Evolutionary conservation across 768 basidiomycete genomes (phyloP).

Genomic region (Dictyophora rubrovolvata): DNA sequence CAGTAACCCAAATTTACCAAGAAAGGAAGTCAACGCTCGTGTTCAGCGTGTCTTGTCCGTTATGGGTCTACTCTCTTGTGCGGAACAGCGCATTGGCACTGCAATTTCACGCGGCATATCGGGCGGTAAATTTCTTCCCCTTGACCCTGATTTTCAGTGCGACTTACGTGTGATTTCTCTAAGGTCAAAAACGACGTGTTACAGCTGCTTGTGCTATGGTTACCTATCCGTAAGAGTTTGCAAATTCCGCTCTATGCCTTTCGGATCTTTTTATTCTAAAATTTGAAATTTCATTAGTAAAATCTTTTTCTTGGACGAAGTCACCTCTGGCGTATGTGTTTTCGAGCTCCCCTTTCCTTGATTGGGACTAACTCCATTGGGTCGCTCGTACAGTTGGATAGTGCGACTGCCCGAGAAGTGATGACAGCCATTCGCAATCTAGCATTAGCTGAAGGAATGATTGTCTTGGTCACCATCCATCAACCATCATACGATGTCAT

Average conservation of each 20-base stretch:
- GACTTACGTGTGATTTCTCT: conserved; percentile 26
- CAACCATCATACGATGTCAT: conserved; percentile 56
- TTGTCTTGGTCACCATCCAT: conserved; percentile 58
- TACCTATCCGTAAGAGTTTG: conserved; percentile 30
- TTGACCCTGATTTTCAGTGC: background rate
- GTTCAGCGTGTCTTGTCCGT: conserved; percentile 35
- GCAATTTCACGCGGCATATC: conserved; percentile 50
- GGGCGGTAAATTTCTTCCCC: conserved; percentile 23
- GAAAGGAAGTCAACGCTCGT: conserved; percentile 25
- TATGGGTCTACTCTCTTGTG: conserved; percentile 39
- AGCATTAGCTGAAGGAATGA: conserved; percentile 37
- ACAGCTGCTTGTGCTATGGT: conserved; percentile 53
- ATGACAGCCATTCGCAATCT: conserved; percentile 32
- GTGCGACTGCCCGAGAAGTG: conserved; percentile 27
- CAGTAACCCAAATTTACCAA: conserved; percentile 12
- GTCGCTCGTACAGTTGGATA: conserved; percentile 25
- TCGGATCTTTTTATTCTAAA: background rate
- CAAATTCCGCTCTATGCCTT: background rate
- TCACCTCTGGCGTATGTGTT: conserved; percentile 34
- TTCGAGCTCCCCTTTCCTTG: background rate
- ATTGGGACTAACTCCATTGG: background rate
- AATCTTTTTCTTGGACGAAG: conserved; percentile 54
- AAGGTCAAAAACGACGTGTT: conserved; percentile 50
- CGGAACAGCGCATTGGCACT: conserved; percentile 45
- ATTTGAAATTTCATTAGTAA: conserved; percentile 16